A percentile compares a stretch with the other conserved stretches of the same genome.
Evolutionary conservation across 2,329 filamentous ascomycete genomes (phyloP).

Genomic region (Dryadomyces quercivorus): DNA sequence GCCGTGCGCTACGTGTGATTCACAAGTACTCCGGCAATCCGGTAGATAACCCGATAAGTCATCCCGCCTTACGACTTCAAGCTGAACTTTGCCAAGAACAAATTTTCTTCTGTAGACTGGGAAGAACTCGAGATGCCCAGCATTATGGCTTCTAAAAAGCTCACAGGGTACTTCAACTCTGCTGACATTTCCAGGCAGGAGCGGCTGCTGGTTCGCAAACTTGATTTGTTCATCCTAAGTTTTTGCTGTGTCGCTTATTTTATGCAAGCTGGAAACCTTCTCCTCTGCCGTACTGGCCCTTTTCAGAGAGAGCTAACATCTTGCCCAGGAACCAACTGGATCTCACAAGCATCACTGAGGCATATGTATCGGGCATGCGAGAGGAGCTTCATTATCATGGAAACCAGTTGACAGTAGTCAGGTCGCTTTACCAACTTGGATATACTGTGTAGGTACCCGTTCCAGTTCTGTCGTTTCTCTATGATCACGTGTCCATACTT

Average conservation of each 20-base stretch:
- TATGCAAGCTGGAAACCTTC: conserved; percentile 34
- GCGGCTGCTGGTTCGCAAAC: conserved; percentile 15
- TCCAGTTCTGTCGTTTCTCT: not conserved
- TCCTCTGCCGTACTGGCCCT: not conserved
- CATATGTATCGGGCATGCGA: conserved; percentile 41
- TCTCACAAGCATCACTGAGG: conserved; percentile 38
- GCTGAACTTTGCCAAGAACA: too few relatives aligned
- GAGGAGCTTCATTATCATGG: conserved; percentile 36
- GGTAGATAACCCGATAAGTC: too few relatives aligned
- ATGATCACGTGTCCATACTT: not conserved
- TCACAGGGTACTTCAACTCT: conserved; percentile 4
- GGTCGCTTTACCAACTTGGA: conserved; percentile 28
- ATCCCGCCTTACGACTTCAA: too few relatives aligned
- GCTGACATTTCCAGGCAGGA: conserved; percentile 9
- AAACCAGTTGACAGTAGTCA: conserved; percentile 40
- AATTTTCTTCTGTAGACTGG: too few relatives aligned
- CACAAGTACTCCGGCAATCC: not conserved
- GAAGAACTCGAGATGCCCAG: too few relatives aligned
- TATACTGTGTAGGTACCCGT: conserved; percentile 23
- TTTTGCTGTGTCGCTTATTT: conserved; percentile 51
- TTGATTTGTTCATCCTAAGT: conserved; percentile 50
- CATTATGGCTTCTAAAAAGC: not conserved
- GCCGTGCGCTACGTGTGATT: too few relatives aligned
- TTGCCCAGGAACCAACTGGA: conserved; percentile 23
- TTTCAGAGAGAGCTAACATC: too few relatives aligned